phyloP scores from a whole-genome alignment of 495 filamentous ascomycete genomes.

The Collariella sp. region DNA sequence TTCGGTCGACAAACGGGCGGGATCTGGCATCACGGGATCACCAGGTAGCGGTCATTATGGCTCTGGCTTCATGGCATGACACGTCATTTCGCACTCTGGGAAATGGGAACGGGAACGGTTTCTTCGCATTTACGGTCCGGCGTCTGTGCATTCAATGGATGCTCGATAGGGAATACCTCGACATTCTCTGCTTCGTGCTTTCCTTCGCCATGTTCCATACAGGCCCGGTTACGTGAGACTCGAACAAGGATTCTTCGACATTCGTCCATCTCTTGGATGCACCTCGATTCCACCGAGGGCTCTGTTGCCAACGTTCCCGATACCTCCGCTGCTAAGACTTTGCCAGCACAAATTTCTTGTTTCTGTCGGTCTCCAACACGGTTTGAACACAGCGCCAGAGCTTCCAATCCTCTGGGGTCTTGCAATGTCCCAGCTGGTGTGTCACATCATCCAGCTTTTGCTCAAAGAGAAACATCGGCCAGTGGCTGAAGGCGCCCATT shows the following conservation, averaged over 20 bases:
- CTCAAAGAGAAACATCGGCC: slow-evolving; percentile 5
- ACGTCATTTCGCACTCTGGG: slow-evolving; percentile 14
- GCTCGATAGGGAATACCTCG: slow-evolving; percentile 14
- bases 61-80: slow-evolving; percentile 13
- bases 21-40: slow-evolving; percentile 1
- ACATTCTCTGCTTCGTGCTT: slow-evolving; percentile 7
- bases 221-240: background rate
- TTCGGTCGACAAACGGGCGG: background rate
- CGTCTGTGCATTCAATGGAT: slow-evolving; percentile 14
- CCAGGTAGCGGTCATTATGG: slow-evolving; percentile 5
- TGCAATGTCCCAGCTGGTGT: background rate
- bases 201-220: background rate
- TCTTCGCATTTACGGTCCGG: slow-evolving; percentile 13
- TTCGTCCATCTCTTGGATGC: no score
- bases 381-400: background rate
- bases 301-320: background rate
- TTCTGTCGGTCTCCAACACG: background rate
- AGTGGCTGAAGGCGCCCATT: slow-evolving; percentile 10
- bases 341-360: background rate
- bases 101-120: slow-evolving; percentile 12
- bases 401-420: background rate
- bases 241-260: background rate
- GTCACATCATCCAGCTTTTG: background rate
- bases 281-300: no score
- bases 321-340: background rate